Evolutionary conservation across 2,329 filamentous ascomycete genomes (phyloP), one percentile per base, ranked within the genome.

Genomic region (Ophiostoma sp.): DNA sequence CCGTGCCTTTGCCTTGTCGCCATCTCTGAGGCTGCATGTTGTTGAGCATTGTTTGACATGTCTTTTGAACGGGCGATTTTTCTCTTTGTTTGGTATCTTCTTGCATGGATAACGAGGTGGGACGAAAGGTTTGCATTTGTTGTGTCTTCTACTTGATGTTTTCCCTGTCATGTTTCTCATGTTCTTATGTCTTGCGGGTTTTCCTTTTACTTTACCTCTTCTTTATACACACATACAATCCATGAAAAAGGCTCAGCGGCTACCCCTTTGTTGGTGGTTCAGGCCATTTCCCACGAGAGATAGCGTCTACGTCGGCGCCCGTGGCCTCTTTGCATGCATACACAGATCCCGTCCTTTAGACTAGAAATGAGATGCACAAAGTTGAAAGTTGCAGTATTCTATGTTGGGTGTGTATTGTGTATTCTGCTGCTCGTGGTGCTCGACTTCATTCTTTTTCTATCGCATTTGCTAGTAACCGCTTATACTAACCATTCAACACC

Each of bases 61-160:
- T 57, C 28, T 19, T 28, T 45, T 42, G 33, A 48, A 68, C 11
- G 15, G 63, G 42, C 22, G 22, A 66, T 45, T 28, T 64, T 22
- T 63, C 25, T 22, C 11, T 33, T 19, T 36, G 45, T 45, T 59
- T 28, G 42, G 52, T 36, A 52, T 69, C 48, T 48, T 68, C 33
- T 68, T 68, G 71, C 50, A 45, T 72, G 63, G 61, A 48, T 72
- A 57, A 57, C 42, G 71, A 70, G 42, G 64, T 69, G 36, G 31
- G 12, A 50, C n/a, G 48, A 66, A 52, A 52, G 42, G 66, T 12
- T 39, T 50, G 28, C 33, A 59, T 52, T 70, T 57, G 50, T 22
- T 61, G 8, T 59, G 3, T 55, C 55, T 17, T n/a, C 28, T 9
- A 48, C 42, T 15, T 48, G 42, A 48, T 69, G 45, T 50, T 50